Evolutionary conservation across 1,284 basidiomycete genomes (phyloP).

Genomic region (Papiliotrema fonsecae): DNA sequence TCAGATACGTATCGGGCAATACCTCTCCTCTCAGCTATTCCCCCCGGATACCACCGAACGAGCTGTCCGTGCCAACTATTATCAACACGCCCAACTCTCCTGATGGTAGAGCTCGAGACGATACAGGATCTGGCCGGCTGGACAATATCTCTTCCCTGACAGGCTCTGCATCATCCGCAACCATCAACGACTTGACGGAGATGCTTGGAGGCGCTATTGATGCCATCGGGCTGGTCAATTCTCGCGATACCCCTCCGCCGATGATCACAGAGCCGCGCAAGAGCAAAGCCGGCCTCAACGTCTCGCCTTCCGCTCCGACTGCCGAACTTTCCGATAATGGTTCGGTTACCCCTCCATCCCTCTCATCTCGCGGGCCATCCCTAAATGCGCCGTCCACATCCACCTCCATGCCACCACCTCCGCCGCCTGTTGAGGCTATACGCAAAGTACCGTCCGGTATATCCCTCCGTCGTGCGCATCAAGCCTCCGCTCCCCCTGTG

Average conservation of each 20-base stretch:
- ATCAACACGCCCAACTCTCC: slow-evolving; percentile 50
- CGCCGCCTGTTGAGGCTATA: not conserved
- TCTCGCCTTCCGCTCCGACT: slow-evolving; percentile 49
- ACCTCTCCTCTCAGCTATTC: not conserved
- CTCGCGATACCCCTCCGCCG: slow-evolving; percentile 35
- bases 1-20: too few relatives aligned
- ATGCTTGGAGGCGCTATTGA: slow-evolving; percentile 46
- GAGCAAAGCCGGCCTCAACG: slow-evolving; percentile 7
- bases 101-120: slow-evolving; percentile 50
- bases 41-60: not conserved
- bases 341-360: slow-evolving; percentile 17
- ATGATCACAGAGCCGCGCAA: slow-evolving; percentile 21
- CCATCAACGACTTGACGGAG: slow-evolving; percentile 43
- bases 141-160: too few relatives aligned
- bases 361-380: slow-evolving; percentile 45
- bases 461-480: not conserved
- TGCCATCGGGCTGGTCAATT: slow-evolving; percentile 40
- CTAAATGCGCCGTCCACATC: slow-evolving; percentile 5
- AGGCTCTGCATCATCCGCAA: slow-evolving; percentile 13
- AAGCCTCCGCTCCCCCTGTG: slow-evolving; percentile 3
- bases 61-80: slow-evolving; percentile 26
- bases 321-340: slow-evolving; percentile 51
- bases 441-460: not conserved
- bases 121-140: slow-evolving; percentile 32
- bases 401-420: slow-evolving; percentile 4